Percentiles rank a stretch among this genome's conserved stretches.
Conservation (phyloP, 1,284 basidiomycete species). For the Somion occarium region DNA sequence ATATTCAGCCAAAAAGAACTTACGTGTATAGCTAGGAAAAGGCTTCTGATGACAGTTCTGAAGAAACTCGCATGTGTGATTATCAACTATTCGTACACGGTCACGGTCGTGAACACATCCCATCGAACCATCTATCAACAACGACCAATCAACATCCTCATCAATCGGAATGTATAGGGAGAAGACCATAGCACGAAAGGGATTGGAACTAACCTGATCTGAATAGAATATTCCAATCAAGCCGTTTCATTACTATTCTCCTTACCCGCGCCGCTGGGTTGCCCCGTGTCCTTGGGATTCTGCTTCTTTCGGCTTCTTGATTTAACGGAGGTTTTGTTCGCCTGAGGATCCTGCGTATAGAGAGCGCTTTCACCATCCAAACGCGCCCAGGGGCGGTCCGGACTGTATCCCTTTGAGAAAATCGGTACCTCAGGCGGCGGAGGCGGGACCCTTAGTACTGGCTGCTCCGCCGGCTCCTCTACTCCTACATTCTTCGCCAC, state of each 20-base stretch:
- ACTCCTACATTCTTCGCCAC: conserved; percentile 24
- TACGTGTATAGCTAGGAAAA: no score
- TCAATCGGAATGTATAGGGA: no score
- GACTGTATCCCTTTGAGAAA: neutral
- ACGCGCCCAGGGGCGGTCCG: conserved; percentile 7
- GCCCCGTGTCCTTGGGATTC: no score
- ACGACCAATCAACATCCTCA: no score
- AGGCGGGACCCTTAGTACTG: conserved; percentile 35
- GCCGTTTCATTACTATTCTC: neutral
- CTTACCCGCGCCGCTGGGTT: neutral
- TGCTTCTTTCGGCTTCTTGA: neutral
- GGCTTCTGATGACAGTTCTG: no score
- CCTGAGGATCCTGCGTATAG: conserved; percentile 1
- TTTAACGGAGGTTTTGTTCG: neutral
- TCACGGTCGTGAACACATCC: no score
- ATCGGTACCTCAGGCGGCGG: conserved; percentile 37
- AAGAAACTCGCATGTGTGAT: no score
- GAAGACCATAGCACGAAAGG: no score
- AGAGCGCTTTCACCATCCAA: neutral
- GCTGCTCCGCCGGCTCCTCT: conserved; percentile 30
- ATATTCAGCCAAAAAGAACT: no score
- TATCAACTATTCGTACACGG: no score
- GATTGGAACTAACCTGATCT: neutral
- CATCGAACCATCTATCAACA: no score
- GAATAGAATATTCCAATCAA: neutral